Evolutionary conservation across 2,329 filamentous ascomycete genomes (phyloP).

Genomic region (Akanthomyces muscarius): DNA sequence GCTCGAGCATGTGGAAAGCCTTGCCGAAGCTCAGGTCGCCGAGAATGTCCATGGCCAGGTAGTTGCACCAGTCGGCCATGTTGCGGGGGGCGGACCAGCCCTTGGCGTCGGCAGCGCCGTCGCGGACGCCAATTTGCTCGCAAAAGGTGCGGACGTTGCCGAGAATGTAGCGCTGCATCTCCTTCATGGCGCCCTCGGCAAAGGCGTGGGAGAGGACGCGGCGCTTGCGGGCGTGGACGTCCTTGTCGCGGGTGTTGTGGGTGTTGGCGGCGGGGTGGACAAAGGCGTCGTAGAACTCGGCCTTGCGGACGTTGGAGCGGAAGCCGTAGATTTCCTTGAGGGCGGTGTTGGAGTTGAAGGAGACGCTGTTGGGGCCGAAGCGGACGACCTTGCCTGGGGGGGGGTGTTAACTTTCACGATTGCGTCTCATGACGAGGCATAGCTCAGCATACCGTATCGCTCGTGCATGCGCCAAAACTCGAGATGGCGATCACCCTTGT

Average conservation of each 20-base stretch:
- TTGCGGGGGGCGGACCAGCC: slow-evolving; percentile 57
- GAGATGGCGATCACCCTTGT: slow-evolving; percentile 69
- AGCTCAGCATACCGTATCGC: slow-evolving; percentile 54
- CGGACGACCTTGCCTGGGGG: slow-evolving; percentile 61
- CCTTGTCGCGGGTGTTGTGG: slow-evolving; percentile 67
- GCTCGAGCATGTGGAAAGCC: slow-evolving; percentile 59
- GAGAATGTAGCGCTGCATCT: slow-evolving; percentile 65
- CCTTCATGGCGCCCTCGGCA: slow-evolving; percentile 60
- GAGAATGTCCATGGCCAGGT: slow-evolving; percentile 59
- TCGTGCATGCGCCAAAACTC: slow-evolving; percentile 68
- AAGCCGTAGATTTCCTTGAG: slow-evolving; percentile 65
- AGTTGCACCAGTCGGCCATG: slow-evolving; percentile 61
- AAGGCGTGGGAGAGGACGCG: slow-evolving; percentile 70
- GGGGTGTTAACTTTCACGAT: slow-evolving; percentile 7
- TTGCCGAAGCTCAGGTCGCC: slow-evolving; percentile 59
- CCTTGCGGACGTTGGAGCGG: slow-evolving; percentile 60
- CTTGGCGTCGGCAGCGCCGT: slow-evolving; percentile 42
- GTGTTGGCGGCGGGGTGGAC: slow-evolving; percentile 68
- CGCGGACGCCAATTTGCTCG: slow-evolving; percentile 46
- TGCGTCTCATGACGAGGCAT: not conserved
- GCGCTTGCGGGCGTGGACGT: slow-evolving; percentile 65
- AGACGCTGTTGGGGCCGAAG: slow-evolving; percentile 72
- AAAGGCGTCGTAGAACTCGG: slow-evolving; percentile 70
- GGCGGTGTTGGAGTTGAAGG: slow-evolving; percentile 68
- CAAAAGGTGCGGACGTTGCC: slow-evolving; percentile 65